phyloP scores from a whole-genome alignment of 2,329 filamentous ascomycete species.

The Colletotrichum tamarilloi region DNA sequence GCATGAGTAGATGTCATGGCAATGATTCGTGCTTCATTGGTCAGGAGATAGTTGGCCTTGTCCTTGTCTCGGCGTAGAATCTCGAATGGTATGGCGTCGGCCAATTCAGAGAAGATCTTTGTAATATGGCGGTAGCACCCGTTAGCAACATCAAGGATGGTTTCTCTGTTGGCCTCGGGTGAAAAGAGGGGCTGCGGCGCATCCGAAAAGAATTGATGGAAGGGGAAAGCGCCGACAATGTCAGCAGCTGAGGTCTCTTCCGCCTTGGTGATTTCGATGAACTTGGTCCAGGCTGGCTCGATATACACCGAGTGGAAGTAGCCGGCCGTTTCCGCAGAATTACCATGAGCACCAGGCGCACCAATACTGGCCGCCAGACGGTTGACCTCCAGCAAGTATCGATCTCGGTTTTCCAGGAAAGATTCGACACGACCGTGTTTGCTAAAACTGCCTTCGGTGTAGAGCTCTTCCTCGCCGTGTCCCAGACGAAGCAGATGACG shows the following conservation, averaged over 20 bases:
- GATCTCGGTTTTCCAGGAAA: slow-evolving; percentile 87
- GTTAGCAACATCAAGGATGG: slow-evolving; percentile 78
- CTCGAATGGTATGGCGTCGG: slow-evolving; percentile 95
- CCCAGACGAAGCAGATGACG: slow-evolving; percentile 91
- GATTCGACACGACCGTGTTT: slow-evolving; percentile 96
- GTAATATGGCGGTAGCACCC: slow-evolving; percentile 91
- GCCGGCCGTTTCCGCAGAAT: slow-evolving; percentile 94
- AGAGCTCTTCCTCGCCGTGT: slow-evolving; percentile 94
- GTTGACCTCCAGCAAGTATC: slow-evolving; percentile 84
- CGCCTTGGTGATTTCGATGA: slow-evolving; percentile 68
- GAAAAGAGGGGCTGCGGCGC: slow-evolving; percentile 89
- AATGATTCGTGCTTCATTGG: slow-evolving; percentile 95
- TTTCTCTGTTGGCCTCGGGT: slow-evolving; percentile 69
- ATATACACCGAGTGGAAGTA: slow-evolving; percentile 97
- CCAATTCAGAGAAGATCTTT: slow-evolving; percentile 91
- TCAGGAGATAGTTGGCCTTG: slow-evolving; percentile 94
- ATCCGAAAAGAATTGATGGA: slow-evolving; percentile 87
- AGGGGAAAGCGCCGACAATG: slow-evolving; percentile 83
- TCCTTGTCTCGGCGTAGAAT: slow-evolving; percentile 89
- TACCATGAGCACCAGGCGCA: slow-evolving; percentile 93
- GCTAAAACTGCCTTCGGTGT: slow-evolving; percentile 87
- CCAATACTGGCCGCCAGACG: slow-evolving; percentile 86
- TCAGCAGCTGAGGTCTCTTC: slow-evolving; percentile 68
- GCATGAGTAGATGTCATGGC: slow-evolving; percentile 99
- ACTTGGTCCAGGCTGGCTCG: slow-evolving; percentile 88